Conservation (phyloP, 176 grass and related monocot genomes). For the Phragmites australis region DNA sequence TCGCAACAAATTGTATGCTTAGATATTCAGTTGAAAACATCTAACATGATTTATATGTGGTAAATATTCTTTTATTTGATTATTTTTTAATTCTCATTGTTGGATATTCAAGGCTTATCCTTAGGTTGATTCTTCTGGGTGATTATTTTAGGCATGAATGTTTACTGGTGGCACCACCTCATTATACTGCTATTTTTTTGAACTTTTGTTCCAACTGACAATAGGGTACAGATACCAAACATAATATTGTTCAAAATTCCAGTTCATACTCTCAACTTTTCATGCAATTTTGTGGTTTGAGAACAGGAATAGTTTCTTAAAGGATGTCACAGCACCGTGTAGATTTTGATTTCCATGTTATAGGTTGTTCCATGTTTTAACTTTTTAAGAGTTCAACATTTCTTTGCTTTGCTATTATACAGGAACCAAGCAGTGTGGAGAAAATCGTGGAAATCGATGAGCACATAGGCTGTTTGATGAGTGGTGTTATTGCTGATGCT, state of each 20-base stretch:
- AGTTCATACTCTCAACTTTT: not conserved
- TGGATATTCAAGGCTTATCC: not conserved
- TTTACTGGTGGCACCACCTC: not conserved
- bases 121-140: not conserved
- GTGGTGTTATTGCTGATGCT: constrained; percentile 92
- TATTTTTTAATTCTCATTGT: not conserved
- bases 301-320: not conserved
- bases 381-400: not conserved
- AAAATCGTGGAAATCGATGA: constrained; percentile 99
- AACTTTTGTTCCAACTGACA: not conserved
- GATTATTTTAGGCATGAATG: not conserved
- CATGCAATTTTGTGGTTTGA: not conserved
- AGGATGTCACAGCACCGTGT: not conserved
- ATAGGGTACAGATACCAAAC: not conserved
- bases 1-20: not conserved
- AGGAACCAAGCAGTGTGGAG: constrained; percentile 98
- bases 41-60: not conserved
- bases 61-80: not conserved
- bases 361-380: constrained; percentile 13
- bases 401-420: constrained; percentile 32
- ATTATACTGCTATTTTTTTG: not conserved
- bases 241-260: not conserved
- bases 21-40: not conserved
- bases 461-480: constrained; percentile 92
- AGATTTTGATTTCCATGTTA: constrained; percentile 17